These are phyloP conservation scores for Fibroporia radiculosa DNA, from an alignment of 768 basidiomycete species.

Conservation along the genomic window DNA sequence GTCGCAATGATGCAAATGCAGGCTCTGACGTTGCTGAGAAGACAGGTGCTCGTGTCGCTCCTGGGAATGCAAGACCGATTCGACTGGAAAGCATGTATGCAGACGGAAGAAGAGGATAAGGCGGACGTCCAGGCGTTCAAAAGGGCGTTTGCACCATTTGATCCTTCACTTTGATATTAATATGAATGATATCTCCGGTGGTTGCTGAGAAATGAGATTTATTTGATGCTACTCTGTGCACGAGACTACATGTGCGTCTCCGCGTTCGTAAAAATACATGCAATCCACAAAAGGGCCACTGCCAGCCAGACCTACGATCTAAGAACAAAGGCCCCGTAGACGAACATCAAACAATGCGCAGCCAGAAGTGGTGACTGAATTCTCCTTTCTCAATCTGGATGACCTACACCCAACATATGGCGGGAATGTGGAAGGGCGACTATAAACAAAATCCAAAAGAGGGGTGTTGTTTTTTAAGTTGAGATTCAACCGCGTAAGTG, in stretches of 20 bases:
- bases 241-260: not conserved
- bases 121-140: constrained; percentile 83
- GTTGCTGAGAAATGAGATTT: no score
- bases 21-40: constrained; percentile 22
- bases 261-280: not conserved
- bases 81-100: constrained; percentile 88
- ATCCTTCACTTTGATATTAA: constrained; percentile 33
- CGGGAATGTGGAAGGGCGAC: no score
- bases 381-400: no score
- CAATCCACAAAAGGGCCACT: no score
- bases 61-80: constrained; percentile 68
- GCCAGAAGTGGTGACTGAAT: no score
- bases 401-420: no score
- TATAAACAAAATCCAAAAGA: no score
- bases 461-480: no score
- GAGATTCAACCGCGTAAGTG: no score
- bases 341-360: not conserved
- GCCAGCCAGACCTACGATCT: not conserved
- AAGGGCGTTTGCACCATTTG: constrained; percentile 67
- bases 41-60: constrained; percentile 76
- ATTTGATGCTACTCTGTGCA: no score
- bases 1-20: not conserved
- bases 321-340: not conserved
- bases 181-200: no score
- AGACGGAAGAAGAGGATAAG: constrained; percentile 79